Base-by-base conservation (phyloP, 768 basidiomycete species). In the Guyanaporus albipodus region DNA sequence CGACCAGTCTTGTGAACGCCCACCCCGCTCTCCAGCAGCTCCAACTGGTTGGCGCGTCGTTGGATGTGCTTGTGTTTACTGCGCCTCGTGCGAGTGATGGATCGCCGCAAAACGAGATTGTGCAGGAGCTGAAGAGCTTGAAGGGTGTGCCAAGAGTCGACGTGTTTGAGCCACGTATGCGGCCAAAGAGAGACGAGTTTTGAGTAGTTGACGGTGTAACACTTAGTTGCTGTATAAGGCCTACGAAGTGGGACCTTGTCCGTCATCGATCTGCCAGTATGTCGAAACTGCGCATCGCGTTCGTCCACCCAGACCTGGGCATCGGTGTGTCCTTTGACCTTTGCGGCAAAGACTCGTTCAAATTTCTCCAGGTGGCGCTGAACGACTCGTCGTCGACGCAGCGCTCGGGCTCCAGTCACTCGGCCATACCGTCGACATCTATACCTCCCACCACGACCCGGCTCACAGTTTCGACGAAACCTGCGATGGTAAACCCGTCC, bases 391-490 rank as follows among this genome's bases (percentile, higher is more conserved):
- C 6, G 94, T 97, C 18, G 95, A 99, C 64, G 91, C 94, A 21
- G 93, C 95, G 2, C 74, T 95, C 0, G 89, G 92, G 8, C 70
- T 99, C 11, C 89, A 97, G 64, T 70, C 76, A 8, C 74, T 83
- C 6, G 95, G 94, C 0, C 93, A 98, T 60, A 68, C 74, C 0
- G 87, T 99, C 15, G 82, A 87, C 56, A 80, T 98, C 19, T 96
- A 92, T 67, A 98, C 96, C 0, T 95, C 91, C 0, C 82, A 96
- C 59, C 93, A 96, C 64, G 86, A 99, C 58, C 77, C 82, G 0
- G 70, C 73, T 12, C 85, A 91, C 52, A 95, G 90, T 61, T 99
- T 99, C 56, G 89, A 92, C 41, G 96, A 99, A 70, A 98, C 96
- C 0, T 72, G 77, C 44, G 82, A 97, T 62, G 95, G 95, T 91